Conservation (phyloP, 192 early-diverging fungal species). For the Backusella mclennaniae region DNA sequence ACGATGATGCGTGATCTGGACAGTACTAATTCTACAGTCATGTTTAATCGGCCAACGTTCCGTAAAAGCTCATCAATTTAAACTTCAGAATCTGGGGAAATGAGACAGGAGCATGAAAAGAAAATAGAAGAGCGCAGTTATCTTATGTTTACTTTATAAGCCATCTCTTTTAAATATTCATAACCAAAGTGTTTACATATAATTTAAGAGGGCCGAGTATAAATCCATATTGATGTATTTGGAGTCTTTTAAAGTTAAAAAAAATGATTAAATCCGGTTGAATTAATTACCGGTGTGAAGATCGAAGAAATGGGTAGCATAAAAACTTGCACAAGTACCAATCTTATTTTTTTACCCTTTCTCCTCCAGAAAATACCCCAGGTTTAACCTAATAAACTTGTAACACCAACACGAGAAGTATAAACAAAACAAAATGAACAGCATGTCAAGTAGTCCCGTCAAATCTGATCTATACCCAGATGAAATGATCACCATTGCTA, state of each 20-base stretch:
- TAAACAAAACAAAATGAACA: neutral
- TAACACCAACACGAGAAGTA: neutral
- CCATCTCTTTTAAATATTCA: neutral
- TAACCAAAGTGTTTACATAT: neutral
- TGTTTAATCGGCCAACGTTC: neutral
- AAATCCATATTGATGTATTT: neutral
- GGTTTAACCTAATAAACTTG: neutral
- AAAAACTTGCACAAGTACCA: neutral
- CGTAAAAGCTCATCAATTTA: neutral
- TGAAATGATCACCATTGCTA: neutral
- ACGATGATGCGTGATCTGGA: neutral
- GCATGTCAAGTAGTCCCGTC: neutral
- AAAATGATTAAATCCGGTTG: neutral
- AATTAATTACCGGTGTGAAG: slow-evolving; percentile 4
- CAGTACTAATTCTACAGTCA: neutral
- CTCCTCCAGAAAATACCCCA: neutral
- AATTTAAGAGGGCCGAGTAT: neutral
- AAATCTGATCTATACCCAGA: neutral
- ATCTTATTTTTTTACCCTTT: neutral
- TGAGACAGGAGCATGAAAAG: neutral
- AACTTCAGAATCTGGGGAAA: neutral
- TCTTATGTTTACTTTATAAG: neutral
- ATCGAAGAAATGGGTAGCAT: neutral
- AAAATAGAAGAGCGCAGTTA: neutral
- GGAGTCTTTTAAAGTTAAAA: neutral